Evolutionary conservation across 139 green algal species (phyloP).

Genomic region (Penium margaritaceum): DNA sequence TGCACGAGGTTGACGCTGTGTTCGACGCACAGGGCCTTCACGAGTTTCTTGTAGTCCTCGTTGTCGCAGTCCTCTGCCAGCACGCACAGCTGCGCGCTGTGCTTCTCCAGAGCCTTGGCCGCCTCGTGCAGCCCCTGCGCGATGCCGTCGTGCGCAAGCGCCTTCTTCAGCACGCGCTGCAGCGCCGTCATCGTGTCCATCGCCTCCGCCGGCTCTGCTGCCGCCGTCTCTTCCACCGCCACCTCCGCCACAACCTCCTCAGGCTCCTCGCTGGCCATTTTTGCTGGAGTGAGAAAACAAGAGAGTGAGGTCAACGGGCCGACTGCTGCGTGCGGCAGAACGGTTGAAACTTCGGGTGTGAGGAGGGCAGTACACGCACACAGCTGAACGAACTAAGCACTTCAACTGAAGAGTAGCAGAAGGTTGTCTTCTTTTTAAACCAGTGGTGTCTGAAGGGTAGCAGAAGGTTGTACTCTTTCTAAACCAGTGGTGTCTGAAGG

Average conservation of each 20-base stretch:
- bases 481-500: too few species aligned
- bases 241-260: conserved; percentile 48
- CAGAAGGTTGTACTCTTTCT: too few species aligned
- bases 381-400: too few species aligned
- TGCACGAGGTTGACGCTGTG: conserved; percentile 88
- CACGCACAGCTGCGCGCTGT: conserved; percentile 85
- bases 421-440: too few species aligned
- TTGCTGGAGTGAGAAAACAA: too few species aligned
- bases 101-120: conserved; percentile 72
- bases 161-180: conserved; percentile 92
- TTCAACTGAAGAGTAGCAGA: too few species aligned
- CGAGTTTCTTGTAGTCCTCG: conserved; percentile 98
- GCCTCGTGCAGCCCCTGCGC: conserved; percentile 87
- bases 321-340: too few species aligned
- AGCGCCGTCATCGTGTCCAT: conserved; percentile 96
- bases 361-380: too few species aligned
- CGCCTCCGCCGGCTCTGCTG: conserved; percentile 73
- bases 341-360: too few species aligned
- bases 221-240: conserved; percentile 42
- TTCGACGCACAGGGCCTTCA: conserved; percentile 95
- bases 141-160: conserved; percentile 90
- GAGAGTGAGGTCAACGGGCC: too few species aligned
- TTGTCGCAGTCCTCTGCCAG: conserved; percentile 98
- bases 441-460: too few species aligned
- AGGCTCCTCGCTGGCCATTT: conserved; percentile 30